Evolutionary conservation across 768 basidiomycete species (phyloP).

Genomic region (Termitomyces sp.): DNA sequence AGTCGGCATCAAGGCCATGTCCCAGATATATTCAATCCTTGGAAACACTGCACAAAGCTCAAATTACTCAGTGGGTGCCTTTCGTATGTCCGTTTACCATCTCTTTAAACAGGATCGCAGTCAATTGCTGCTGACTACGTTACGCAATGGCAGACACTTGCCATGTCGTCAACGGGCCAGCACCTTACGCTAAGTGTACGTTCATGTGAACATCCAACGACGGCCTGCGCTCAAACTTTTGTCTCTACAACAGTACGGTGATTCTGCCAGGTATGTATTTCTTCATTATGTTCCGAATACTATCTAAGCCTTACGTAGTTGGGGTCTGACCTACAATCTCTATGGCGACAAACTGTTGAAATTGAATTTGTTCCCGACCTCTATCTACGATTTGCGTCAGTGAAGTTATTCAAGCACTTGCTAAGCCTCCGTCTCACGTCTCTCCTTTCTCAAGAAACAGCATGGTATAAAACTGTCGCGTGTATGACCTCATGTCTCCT

Average conservation of each 20-base stretch:
- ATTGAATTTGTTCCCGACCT: constrained; percentile 46
- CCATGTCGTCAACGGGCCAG: constrained; percentile 42
- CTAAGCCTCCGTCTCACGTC: not conserved
- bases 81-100: not conserved
- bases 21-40: constrained; percentile 41
- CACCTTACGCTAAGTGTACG: constrained; percentile 52
- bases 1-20: constrained; percentile 61
- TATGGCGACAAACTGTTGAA: constrained; percentile 55
- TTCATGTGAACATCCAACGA: not conserved
- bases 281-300: constrained; percentile 10
- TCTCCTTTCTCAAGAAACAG: constrained; percentile 30
- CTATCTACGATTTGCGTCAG: constrained; percentile 44
- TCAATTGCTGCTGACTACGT: constrained; percentile 50
- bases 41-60: constrained; percentile 30
- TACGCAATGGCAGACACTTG: constrained; percentile 46
- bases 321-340: constrained; percentile 62
- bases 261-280: constrained; percentile 33
- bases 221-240: not conserved
- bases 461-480: constrained; percentile 45
- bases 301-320: constrained; percentile 24
- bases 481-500: constrained; percentile 22
- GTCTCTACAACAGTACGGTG: constrained; percentile 37
- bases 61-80: constrained; percentile 35
- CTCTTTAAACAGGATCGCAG: constrained; percentile 23
- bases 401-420: not conserved